Evolutionary conservation across 257 asterid genomes (phyloP), one percentile per base, ranked within the genome.

Genomic region (Solanum tarapatanum): DNA sequence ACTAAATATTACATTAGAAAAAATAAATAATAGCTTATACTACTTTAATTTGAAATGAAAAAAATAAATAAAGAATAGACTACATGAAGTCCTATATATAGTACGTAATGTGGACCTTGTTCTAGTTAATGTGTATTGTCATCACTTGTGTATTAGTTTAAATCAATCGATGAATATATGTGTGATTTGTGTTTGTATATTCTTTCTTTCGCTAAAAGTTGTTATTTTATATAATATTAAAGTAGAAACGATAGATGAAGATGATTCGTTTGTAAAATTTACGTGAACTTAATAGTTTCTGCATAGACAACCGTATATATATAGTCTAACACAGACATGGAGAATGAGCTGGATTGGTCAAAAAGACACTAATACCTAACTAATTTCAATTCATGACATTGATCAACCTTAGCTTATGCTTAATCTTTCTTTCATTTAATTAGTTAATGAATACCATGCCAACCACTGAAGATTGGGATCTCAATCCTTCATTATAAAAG

Each of bases 241-340:
- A n/a, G n/a, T n/a, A n/a, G n/a, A n/a, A n/a, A n/a, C n/a, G n/a
- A n/a, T n/a, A n/a, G n/a, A n/a, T n/a, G n/a, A n/a, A n/a, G n/a
- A n/a, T n/a, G n/a, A n/a, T n/a, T n/a, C n/a, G n/a, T n/a, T n/a
- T n/a, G n/a, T n/a, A n/a, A n/a, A n/a, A 17, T 55, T 55, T 55
- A 55, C 10, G 64, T 55, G 4, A 55, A 55, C 19, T 55, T 17
- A 55, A 55, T 3, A 55, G 0, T 4, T 55, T 55, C 1, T 55
- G 2, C 0, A 1, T 55, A 17, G 10, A 55, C 0, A 2, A 6
- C 0, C 0, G 1, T 51, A 2, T 4, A 1, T 45, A 45, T 45
- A 45, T 45, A 43, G 55, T 45, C 4, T 45, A 45, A 45, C 17
- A 45, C 0, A 45, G 55, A 45, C 58, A 17, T 19, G 23, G 2